phyloP scores from a whole-genome alignment of 495 filamentous ascomycete genomes.

The Penicillium paradoxum region DNA sequence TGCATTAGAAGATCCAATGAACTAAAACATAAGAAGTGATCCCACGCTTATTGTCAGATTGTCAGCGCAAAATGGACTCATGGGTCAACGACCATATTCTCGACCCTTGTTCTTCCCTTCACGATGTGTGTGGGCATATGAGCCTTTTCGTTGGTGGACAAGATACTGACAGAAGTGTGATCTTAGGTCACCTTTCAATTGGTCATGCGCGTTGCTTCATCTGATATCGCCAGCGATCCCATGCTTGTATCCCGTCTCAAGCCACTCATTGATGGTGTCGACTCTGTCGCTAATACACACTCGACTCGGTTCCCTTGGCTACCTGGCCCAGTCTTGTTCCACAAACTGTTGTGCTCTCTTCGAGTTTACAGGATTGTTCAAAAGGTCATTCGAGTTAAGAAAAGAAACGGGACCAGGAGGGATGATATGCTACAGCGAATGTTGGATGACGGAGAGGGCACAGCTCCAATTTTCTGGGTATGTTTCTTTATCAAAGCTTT shows the following conservation, averaged over 20 bases:
- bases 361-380: neutral
- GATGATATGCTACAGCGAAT: constrained; percentile 6
- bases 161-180: neutral
- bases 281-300: neutral
- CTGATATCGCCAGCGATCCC: constrained; percentile 1
- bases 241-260: neutral
- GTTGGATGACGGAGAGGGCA: constrained; percentile 6
- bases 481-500: neutral
- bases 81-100: constrained; percentile 1
- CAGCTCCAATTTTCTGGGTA: constrained; percentile 1
- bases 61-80: neutral
- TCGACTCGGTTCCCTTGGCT: neutral
- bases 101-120: constrained; percentile 7
- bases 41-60: constrained; percentile 3
- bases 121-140: neutral
- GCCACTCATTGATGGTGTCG: neutral
- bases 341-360: neutral
- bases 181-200: neutral
- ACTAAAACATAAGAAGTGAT: constrained; percentile 1
- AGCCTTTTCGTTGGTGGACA: too few species aligned
- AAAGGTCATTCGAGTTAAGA: neutral
- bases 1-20: neutral
- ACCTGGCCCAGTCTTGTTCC: neutral
- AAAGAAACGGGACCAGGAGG: neutral
- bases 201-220: constrained; percentile 1